Evolutionary conservation across 441 rosid genomes (phyloP), one percentile per base, ranked within the genome.

Genomic region (Erysimum pusillum): DNA sequence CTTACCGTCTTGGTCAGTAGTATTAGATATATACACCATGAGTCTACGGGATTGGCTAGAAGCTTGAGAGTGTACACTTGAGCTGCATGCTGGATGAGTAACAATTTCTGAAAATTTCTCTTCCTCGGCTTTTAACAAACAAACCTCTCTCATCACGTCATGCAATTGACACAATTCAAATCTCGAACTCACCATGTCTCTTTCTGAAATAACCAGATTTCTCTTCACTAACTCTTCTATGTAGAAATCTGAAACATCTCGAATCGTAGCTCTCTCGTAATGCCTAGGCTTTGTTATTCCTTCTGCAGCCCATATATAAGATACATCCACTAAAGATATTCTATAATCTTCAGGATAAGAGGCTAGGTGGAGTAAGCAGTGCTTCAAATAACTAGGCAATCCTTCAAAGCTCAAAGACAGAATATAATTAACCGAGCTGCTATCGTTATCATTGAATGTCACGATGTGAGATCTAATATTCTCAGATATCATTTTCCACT

Each of bases 241-340:
- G 57, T 58, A 71, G 3, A 35, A 4, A 18, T 81, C 68, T 0
- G 54, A 78, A 0, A 71, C 57, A 45, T 79, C 83, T 34, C 59
- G 77, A 3, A 31, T 1, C 1, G 54, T 39, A 1, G 7, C 51
- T 15, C 56, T 46, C 0, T 14, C 17, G 5, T 36, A 35, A 60
- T n/a, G 0, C 28, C 4, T 2, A 0, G 49, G 58, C 0, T 12
- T 20, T 25, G 46, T 25, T 2, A 25, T 36, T 39, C 68, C 80
- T 56, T 83, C 84, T 3, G 74, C 81, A 6, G 67, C 72, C 84
- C 84, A 81, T 10, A 53, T 20, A n/a, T 61, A 32, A 3, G 69
- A 73, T 4, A 83, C 7, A 0, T 14, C 17, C 3, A 13, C 41
- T 4, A 65, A 51, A 4, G 10, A 0, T 17, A 79, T 75, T 41